Evolutionary conservation across 352 stramenopile species (phyloP), one percentile per base, ranked within the genome.

Genomic region (Phytophthora sp.): DNA sequence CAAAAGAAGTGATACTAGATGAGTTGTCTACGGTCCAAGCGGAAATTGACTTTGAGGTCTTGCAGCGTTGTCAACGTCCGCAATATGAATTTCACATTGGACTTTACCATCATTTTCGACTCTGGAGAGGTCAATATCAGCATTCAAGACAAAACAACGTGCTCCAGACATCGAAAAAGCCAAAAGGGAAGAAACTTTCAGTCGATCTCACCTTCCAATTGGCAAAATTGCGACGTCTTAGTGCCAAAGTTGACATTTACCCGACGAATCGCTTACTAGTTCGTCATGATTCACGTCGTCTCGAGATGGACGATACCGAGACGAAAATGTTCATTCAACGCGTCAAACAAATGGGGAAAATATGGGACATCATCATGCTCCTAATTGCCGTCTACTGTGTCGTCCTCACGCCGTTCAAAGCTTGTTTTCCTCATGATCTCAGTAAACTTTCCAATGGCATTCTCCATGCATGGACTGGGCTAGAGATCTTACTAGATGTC

Each of bases 401-500:
- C n/a, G 23, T 86, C 3, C 49, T 76, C 21, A 77, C 69, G 0
- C 81, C 81, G 1, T 77, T 89, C 41, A 93, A 91, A 26, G 76
- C 84, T 7, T 86, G 71, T 20, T 91, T 89, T 27, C 73, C 71
- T 2, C 52, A 77, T 21, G 81, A 89, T 16, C 57, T 93, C 5
- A 29, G 62, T 2, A 20, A 66, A 13, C 36, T 82, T 9, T 41
- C 64, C 3, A 23, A 45, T 11, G 12, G 3, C 4, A 24, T 52
- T 0, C 61, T 90, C 7, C 65, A 39, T 13, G 56, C 45, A 15
- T 92, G 84, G 84, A 76, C 77, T 0, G 70, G 16, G 2, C 57
- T 78, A 42, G 84, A 93, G 62, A 82, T 87, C 21, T 68, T 88
- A 13, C 29, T 91, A 15, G 84, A 91, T n/a, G 3, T 73, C 0